Evolutionary conservation across 75 land plant genomes (phyloP).

Genomic region (Azolla pinnata): DNA sequence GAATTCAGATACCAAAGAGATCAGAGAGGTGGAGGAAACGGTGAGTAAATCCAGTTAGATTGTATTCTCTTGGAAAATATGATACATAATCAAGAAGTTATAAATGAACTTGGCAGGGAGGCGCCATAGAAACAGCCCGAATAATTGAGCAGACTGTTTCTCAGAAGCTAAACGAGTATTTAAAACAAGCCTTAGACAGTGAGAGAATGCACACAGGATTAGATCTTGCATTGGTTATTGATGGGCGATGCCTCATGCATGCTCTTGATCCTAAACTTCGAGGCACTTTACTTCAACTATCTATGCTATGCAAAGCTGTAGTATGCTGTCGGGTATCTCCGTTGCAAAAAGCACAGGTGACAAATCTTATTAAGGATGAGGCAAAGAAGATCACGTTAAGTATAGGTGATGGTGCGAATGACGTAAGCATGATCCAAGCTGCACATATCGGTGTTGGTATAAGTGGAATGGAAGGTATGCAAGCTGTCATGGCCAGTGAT

Average conservation of each 20-base stretch:
- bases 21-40: slow-evolving; percentile 78
- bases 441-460: slow-evolving; percentile 99
- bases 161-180: slow-evolving; percentile 45
- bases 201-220: slow-evolving; percentile 26
- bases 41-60: slow-evolving; percentile 27
- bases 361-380: slow-evolving; percentile 83
- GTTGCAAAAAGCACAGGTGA: slow-evolving; percentile 98
- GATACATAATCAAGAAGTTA: not conserved
- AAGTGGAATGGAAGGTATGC: slow-evolving; percentile 98
- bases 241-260: slow-evolving; percentile 97
- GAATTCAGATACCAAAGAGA: slow-evolving; percentile 82
- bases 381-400: slow-evolving; percentile 89
- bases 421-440: slow-evolving; percentile 99
- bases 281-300: slow-evolving; percentile 54
- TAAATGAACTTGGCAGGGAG: slow-evolving; percentile 41
- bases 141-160: slow-evolving; percentile 52
- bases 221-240: slow-evolving; percentile 84
- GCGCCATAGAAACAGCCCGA: slow-evolving; percentile 70
- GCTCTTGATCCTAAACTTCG: slow-evolving; percentile 87
- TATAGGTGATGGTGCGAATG: slow-evolving; percentile 99
- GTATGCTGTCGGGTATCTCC: slow-evolving; percentile 99
- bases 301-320: slow-evolving; percentile 83
- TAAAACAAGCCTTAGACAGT: slow-evolving; percentile 47
- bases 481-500: slow-evolving; percentile 99
- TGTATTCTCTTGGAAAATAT: not conserved